Base-by-base conservation (phyloP, 129 eudicot genomes). In the Arctium lappa region DNA sequence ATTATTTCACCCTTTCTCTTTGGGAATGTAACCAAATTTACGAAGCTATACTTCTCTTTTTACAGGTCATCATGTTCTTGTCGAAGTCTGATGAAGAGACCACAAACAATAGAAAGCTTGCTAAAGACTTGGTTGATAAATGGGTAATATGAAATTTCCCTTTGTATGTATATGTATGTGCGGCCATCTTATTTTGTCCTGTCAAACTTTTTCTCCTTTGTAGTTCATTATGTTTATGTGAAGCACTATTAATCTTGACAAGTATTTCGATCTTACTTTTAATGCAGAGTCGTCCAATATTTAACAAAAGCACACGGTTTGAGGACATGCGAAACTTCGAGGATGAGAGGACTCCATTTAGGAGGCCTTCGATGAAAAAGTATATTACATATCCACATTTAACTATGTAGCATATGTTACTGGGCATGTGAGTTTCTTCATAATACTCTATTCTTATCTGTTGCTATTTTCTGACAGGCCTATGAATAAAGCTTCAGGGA, bases 1-100 rank as follows among this genome's bases (percentile, higher is more conserved):
- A 69, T 36, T 76, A 15, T 83, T n/a, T 60, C 29, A 60, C 68
- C 27, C 3, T 50, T 56, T 82, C 30, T 36, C 76, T 82, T 42
- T 27, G 22, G 75, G 42, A 30, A 74, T 16, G 1, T n/a, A 68
- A 18, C 39, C 68, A n/a, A 34, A 11, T 44, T n/a, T 77, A 3
- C 44, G 63, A 11, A 38, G 8, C 29, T 73, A 56, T 71, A 68
- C 62, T 22, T 42, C 22, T 10, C 18, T 79, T 86, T 83, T 29
- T 44, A 76, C 86, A 95, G 98, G 99, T 93, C 82, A 91, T 96
- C 76, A 93, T 93, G 99, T 96, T 96, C 86, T 81, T 96, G 85
- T 93, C 99, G 1, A 96, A 92, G 85, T 93, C 98, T 5, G 98
- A 96, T 84, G 99, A 96, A 86, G 99, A 96, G 87, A 96, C 94